phyloP scores from a whole-genome alignment of 1,284 basidiomycete genomes.

The Somion occarium region DNA sequence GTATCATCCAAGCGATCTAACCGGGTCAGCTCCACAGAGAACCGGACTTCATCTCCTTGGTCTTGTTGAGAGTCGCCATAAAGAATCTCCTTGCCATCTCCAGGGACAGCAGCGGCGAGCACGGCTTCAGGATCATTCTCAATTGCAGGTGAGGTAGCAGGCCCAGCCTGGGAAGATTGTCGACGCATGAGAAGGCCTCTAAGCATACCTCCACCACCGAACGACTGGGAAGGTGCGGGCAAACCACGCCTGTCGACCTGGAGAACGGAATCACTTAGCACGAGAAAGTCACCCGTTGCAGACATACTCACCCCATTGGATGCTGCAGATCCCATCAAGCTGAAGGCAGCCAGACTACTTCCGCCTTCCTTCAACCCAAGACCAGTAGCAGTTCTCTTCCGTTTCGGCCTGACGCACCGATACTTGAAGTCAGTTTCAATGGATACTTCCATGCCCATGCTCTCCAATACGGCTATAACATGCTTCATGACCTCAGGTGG shows the following conservation, averaged over 20 bases:
- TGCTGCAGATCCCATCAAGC: constrained; percentile 72
- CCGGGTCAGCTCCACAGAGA: constrained; percentile 86
- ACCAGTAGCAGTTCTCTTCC: constrained; percentile 45
- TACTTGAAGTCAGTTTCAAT: constrained; percentile 88
- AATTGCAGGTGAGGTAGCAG: constrained; percentile 15
- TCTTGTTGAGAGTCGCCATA: constrained; percentile 80
- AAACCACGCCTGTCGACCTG: constrained; percentile 82
- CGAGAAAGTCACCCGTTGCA: too few species aligned
- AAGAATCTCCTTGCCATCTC: constrained; percentile 44
- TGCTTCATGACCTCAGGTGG: constrained; percentile 88
- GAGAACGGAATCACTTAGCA: too few species aligned
- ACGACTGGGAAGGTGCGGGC: constrained; percentile 65
- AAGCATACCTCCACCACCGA: constrained; percentile 70
- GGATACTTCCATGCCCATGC: constrained; percentile 90
- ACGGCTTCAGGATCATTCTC: constrained; percentile 24
- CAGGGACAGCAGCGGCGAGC: constrained; percentile 18
- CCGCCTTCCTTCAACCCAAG: constrained; percentile 36
- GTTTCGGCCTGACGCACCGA: constrained; percentile 74
- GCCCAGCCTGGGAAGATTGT: constrained; percentile 66
- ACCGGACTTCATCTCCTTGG: constrained; percentile 89
- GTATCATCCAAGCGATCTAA: constrained; percentile 85
- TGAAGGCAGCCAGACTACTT: constrained; percentile 67
- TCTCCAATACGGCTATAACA: constrained; percentile 73
- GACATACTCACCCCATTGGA: constrained; percentile 66
- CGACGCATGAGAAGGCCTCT: constrained; percentile 82